Evolutionary conservation across 2,329 filamentous ascomycete genomes (phyloP).

Genomic region (Diaporthe velutina): DNA sequence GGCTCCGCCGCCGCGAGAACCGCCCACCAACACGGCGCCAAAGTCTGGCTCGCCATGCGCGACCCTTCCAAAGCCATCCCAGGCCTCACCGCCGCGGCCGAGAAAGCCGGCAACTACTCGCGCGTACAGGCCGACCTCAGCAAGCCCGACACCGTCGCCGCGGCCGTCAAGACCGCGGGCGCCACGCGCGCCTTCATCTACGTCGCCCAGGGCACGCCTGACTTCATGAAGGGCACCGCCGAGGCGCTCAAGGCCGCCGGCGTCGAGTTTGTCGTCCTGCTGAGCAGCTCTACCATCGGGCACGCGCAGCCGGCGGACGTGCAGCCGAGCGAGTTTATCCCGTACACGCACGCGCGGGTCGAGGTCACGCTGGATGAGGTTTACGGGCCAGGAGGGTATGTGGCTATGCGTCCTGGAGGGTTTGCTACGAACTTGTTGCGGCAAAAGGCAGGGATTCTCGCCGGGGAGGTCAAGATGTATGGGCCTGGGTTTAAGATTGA

Average conservation of each 20-base stretch:
- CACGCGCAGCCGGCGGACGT: conserved; percentile 46
- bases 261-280: conserved; percentile 56
- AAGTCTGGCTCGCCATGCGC: conserved; percentile 44
- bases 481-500: conserved; percentile 51
- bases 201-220: conserved; percentile 46
- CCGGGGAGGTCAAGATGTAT: conserved; percentile 51
- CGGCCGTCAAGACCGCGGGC: conserved; percentile 55
- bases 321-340: conserved; percentile 48
- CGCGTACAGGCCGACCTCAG: conserved; percentile 56
- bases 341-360: conserved; percentile 57
- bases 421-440: conserved; percentile 58
- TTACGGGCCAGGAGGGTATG: conserved; percentile 52
- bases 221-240: conserved; percentile 56
- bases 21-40: conserved; percentile 55
- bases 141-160: conserved; percentile 53
- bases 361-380: conserved; percentile 57
- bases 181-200: conserved; percentile 66
- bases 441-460: conserved; percentile 46
- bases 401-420: conserved; percentile 55
- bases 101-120: conserved; percentile 35
- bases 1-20: conserved; percentile 55
- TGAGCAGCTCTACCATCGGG: conserved; percentile 57
- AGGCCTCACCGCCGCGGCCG: conserved; percentile 30
- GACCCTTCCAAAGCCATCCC: conserved; percentile 56
- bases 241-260: conserved; percentile 59